Conservation (phyloP, 345 rosid species). For the Ceriops decandra region DNA sequence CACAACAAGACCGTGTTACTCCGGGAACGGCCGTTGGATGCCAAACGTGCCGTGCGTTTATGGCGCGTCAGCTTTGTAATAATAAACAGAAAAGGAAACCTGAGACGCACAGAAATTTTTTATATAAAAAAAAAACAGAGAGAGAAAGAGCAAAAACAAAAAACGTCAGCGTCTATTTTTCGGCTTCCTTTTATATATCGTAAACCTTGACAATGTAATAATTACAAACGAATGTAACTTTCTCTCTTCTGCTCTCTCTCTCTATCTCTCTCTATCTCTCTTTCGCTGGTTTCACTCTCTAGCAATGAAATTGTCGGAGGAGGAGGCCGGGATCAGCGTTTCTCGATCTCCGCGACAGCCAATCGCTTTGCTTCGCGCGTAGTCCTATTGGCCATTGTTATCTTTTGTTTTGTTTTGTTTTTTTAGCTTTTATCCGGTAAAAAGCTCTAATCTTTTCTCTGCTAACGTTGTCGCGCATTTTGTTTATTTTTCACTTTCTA, state of each 20-base stretch:
- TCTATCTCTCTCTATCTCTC: not conserved
- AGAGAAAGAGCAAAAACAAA: constrained; percentile 19
- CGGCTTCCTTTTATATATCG: constrained; percentile 17
- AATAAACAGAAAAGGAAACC: too few relatives aligned
- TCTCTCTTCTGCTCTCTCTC: too few relatives aligned
- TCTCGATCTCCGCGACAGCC: constrained; percentile 38
- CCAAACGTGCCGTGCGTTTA: constrained; percentile 37
- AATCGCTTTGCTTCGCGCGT: constrained; percentile 25
- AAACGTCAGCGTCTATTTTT: constrained; percentile 36
- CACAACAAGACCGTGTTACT: constrained; percentile 1
- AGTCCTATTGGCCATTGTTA: not conserved
- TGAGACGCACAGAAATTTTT: too few relatives aligned
- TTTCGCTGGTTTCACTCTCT: constrained; percentile 10
- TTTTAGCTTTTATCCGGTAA: not conserved
- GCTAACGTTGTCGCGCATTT: not conserved
- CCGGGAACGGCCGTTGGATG: constrained; percentile 26
- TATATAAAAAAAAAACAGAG: not conserved
- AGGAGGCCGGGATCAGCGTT: constrained; percentile 50
- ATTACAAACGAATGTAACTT: not conserved
- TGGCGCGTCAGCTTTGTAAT: constrained; percentile 25
- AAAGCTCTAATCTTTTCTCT: constrained; percentile 2
- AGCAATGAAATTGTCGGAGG: constrained; percentile 42
- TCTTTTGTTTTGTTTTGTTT: not conserved
- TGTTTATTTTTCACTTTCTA: too few relatives aligned
- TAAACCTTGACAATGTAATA: not conserved